Evolutionary conservation across 2,329 filamentous ascomycete species (phyloP), one percentile per base, ranked within the genome.

Genomic region (Fusarium bulbicola): DNA sequence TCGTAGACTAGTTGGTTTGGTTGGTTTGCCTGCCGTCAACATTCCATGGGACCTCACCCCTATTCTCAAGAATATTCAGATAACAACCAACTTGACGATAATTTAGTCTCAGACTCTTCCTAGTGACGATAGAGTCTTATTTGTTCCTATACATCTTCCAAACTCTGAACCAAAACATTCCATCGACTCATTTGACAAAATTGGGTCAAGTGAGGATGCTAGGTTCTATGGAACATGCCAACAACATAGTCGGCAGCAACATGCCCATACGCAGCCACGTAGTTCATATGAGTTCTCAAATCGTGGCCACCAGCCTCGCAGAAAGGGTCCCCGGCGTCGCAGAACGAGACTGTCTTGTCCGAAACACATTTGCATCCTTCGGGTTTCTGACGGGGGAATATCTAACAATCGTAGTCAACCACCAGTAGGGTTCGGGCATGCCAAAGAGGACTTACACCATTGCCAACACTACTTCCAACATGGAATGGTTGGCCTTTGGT

Each of bases 241-340:
- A 74, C 58, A 13, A 57, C 60, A 49, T 68, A 75, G 3, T 70
- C 73, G 15, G 37, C 46, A 28, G 74, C 74, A 28, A 34, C 18
- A 28, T 62, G 46, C 12, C 63, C 74, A 40, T 74, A 75, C 32
- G 28, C 49, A 6, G 58, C 36, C 14, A 76, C 72, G 9, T 76
- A 76, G 62, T 63, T 70, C 67, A 75, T 63, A n/a, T 76, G 74
- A 21, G 68, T 59, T 13, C 54, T 74, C 36, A 76, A 45, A 14
- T 71, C 61, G 8, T 63, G 43, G 18, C 72, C 65, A 7, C 74
- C 74, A 16, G 65, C 70, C 7, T 76, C 70, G 7, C 74, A 76
- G 50, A 75, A 76, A 50, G 69, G 49, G 15, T 76, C 74, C 6
- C 68, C 74, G 6, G 72, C 47, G 8, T 76, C 67, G 26, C 74